Evolutionary conservation across 164 flowering plant species (phyloP), one percentile per base, ranked within the genome.

Genomic region (Magnolia officinalis): DNA sequence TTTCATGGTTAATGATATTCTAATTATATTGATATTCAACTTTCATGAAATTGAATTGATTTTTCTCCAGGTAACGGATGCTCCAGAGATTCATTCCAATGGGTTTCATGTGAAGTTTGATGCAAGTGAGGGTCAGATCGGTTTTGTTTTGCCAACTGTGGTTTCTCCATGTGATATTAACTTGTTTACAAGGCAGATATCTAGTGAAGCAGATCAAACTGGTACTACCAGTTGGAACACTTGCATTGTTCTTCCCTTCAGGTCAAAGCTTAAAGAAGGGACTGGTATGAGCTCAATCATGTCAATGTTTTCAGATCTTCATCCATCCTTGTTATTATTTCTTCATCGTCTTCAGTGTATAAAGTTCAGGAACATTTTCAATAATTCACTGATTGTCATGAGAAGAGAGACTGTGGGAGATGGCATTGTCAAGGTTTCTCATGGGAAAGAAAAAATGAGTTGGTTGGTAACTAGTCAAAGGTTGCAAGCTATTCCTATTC

Each of bases 21-120:
- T 55, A 11, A 55, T 58, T 13, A 19, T 67, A 4, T 67, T 72
- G 59, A 9, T 67, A 59, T 63, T 68, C 21, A 49, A n/a, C 21
- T 76, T 58, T 23, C 23, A 64, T 63, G 73, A 26, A 74, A 51
- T 37, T 82, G 58, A 26, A 11, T 18, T 78, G 66, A 31, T 75
- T 59, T 77, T 78, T 79, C n/a, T 85, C 64, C 85, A 95, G 99
- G 91, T 96, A 49, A 90, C 97, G 37, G 92, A 96, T 89, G 97
- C 98, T 75, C 99, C 99, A 20, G 99, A 96, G 84, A 96, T 96
- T 79, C 99, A 96, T 82, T 96, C 99, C 65, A 96, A 96, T 83
- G 98, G 98, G 45, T 96, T 90, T 82, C 97, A 96, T 87, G 87
- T 96, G 73, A 96, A 91, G 83, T 96, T 94, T 83, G 99, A 96